Evolutionary conservation across 2,329 filamentous ascomycete species (phyloP).

Genomic region (Pseudocercospora crystallina): DNA sequence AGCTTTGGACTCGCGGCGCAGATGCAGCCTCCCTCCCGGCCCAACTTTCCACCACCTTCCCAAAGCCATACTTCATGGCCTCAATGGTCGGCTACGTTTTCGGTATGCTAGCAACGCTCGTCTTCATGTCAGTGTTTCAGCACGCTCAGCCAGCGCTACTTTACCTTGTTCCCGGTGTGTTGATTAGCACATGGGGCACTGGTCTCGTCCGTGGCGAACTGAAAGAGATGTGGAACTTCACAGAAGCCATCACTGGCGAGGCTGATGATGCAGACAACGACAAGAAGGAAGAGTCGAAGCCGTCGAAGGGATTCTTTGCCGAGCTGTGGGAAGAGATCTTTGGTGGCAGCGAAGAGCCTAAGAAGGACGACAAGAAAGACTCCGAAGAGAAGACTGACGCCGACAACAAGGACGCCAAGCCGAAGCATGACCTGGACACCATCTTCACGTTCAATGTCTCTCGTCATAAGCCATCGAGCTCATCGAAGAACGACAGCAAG

Average conservation of each 20-base stretch:
- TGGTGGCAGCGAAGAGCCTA: constrained; percentile 4
- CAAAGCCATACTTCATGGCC: constrained; percentile 82
- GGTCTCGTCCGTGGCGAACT: constrained; percentile 71
- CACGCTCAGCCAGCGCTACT: constrained; percentile 87
- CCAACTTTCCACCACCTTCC: constrained; percentile 55
- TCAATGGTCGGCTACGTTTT: constrained; percentile 72
- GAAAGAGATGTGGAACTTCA: constrained; percentile 75
- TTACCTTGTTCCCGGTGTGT: constrained; percentile 85
- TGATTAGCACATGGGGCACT: constrained; percentile 72
- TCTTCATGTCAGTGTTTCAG: constrained; percentile 72
- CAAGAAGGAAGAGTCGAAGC: constrained; percentile 14
- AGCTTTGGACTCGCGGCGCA: constrained; percentile 67
- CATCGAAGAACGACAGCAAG: neutral
- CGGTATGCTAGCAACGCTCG: constrained; percentile 74
- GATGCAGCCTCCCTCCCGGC: constrained; percentile 21
- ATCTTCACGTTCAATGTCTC: constrained; percentile 14
- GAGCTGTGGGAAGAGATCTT: constrained; percentile 15
- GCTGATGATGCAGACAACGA: constrained; percentile 25
- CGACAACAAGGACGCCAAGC: constrained; percentile 1
- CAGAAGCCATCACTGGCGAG: constrained; percentile 59
- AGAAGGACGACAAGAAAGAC: neutral
- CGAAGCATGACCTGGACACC: constrained; percentile 1
- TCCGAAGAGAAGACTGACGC: neutral
- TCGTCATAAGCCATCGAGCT: constrained; percentile 1
- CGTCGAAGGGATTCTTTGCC: constrained; percentile 12